Conservation (phyloP, 192 early-diverging fungal genomes). For the Chytriomyces sp. region DNA sequence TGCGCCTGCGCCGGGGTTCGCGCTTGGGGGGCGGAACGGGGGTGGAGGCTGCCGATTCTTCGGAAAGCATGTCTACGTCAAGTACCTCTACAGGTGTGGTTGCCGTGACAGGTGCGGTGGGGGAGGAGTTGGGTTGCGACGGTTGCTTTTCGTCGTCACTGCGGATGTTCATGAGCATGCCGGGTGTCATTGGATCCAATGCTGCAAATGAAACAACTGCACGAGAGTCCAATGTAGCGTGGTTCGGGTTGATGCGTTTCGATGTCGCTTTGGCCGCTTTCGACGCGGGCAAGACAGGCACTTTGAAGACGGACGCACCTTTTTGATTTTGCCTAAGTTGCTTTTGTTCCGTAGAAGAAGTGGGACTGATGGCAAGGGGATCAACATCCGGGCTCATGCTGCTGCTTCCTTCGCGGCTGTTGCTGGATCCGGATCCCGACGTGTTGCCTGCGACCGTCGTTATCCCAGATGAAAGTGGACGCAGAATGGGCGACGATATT, state of each 20-base stretch:
- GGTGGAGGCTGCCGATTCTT: too few relatives aligned
- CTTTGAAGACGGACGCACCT: constrained; percentile 15
- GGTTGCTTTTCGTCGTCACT: constrained; percentile 15
- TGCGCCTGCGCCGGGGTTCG: too few relatives aligned
- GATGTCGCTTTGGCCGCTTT: background rate
- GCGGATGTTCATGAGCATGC: constrained; percentile 4
- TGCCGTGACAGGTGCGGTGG: background rate
- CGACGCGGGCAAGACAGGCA: constrained; percentile 13
- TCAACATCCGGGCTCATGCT: too few relatives aligned
- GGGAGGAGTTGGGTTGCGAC: background rate
- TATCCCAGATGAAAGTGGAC: constrained; percentile 20
- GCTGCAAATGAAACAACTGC: background rate
- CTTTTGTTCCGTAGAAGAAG: too few relatives aligned
- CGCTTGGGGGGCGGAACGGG: too few relatives aligned
- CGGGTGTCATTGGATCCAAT: constrained; percentile 12
- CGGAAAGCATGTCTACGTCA: too few relatives aligned
- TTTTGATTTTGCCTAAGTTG: too few relatives aligned
- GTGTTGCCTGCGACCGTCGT: background rate
- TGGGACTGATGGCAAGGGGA: too few relatives aligned
- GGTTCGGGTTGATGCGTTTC: too few relatives aligned
- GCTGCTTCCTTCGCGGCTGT: too few relatives aligned
- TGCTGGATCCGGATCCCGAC: too few relatives aligned
- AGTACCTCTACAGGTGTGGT: too few relatives aligned
- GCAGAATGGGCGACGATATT: constrained; percentile 24
- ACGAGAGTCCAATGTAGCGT: background rate